phyloP scores from a whole-genome alignment of 2,329 filamentous ascomycete species.

The Fusarium siculi region DNA sequence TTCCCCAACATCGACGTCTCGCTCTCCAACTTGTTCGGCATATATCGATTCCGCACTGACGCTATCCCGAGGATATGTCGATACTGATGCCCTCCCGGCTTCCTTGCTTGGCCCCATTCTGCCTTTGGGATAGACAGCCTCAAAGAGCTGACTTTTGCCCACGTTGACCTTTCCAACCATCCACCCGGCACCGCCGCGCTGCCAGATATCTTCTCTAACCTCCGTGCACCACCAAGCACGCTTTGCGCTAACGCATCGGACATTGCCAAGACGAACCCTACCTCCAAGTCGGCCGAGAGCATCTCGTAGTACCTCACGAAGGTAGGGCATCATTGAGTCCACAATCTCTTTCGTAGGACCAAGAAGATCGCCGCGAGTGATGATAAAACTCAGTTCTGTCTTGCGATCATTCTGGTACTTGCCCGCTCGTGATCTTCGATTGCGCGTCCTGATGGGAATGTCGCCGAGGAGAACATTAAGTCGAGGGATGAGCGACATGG shows the following conservation, averaged over 20 bases:
- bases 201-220: slow-evolving; percentile 86
- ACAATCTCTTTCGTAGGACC: slow-evolving; percentile 86
- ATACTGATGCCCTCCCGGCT: slow-evolving; percentile 14
- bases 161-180: slow-evolving; percentile 99
- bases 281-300: slow-evolving; percentile 75
- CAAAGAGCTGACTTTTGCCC: slow-evolving; percentile 92
- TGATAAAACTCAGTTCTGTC: slow-evolving; percentile 87
- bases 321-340: slow-evolving; percentile 85
- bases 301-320: slow-evolving; percentile 80
- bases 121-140: slow-evolving; percentile 85
- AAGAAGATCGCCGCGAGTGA: slow-evolving; percentile 87
- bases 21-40: slow-evolving; percentile 42
- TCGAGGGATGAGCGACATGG: slow-evolving; percentile 87
- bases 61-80: slow-evolving; percentile 27
- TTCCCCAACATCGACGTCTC: slow-evolving; percentile 55
- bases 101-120: slow-evolving; percentile 54
- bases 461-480: slow-evolving; percentile 77
- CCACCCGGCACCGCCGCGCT: slow-evolving; percentile 88
- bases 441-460: slow-evolving; percentile 79
- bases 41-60: slow-evolving; percentile 40
- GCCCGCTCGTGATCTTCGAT: slow-evolving; percentile 76
- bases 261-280: slow-evolving; percentile 85
- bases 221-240: slow-evolving; percentile 90
- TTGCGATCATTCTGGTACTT: slow-evolving; percentile 75
- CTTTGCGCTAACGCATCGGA: slow-evolving; percentile 86